A percentile compares a stretch with the other conserved stretches of the same genome.
These are phyloP conservation scores for Salix dunnii DNA, from an alignment of 345 rosid species.

Conservation along the genomic window DNA sequence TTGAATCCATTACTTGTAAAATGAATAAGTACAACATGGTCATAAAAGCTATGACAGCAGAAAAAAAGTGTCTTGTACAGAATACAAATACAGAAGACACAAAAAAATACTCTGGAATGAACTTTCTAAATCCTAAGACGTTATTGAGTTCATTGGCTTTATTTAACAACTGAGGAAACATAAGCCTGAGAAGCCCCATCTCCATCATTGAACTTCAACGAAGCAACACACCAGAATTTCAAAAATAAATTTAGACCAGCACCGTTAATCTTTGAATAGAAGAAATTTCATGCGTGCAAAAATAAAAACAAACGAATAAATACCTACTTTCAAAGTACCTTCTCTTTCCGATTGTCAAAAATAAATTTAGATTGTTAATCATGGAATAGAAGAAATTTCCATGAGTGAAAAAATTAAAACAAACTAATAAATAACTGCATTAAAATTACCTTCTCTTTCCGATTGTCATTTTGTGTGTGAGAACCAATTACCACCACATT, in stretches of 20 bases:
- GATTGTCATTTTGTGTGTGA: slow-evolving; percentile 64
- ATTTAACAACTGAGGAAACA: background rate
- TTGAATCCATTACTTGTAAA: background rate
- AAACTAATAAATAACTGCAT: background rate
- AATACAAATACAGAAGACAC: background rate
- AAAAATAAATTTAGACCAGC: background rate
- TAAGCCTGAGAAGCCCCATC: background rate
- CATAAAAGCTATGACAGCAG: background rate
- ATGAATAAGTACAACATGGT: background rate
- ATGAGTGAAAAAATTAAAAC: background rate
- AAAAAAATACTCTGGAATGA: background rate
- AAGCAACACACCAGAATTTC: background rate
- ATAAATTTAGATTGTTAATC: background rate
- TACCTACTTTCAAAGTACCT: slow-evolving; percentile 42
- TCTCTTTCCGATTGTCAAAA: slow-evolving; percentile 61
- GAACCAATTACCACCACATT: slow-evolving; percentile 75
- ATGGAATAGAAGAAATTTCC: background rate
- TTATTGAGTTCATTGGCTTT: background rate
- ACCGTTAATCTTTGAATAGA: background rate
- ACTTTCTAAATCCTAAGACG: background rate
- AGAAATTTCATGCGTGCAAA: background rate
- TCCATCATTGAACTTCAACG: background rate
- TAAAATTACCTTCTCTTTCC: slow-evolving; percentile 77
- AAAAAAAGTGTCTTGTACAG: background rate
- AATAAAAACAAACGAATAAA: background rate